Conservation (phyloP, 108 stramenopile genomes). For the Cyclotella atomus region DNA sequence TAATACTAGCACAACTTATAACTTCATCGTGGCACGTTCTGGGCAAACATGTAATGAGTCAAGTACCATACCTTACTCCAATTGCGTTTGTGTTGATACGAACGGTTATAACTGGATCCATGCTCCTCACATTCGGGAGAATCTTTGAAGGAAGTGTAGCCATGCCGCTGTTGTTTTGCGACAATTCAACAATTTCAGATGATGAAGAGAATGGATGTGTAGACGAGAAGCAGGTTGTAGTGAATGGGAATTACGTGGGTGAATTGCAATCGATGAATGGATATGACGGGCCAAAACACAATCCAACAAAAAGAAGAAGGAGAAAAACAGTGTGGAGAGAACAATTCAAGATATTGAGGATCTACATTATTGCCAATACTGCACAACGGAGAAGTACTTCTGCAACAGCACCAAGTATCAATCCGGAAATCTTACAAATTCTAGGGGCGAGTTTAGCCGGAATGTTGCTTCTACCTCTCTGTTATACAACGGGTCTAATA, state of each 20-base stretch:
- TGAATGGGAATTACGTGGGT: neutral
- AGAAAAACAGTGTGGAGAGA: too few relatives aligned
- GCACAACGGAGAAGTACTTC: neutral
- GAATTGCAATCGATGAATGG: neutral
- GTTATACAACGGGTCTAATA: constrained; percentile 40
- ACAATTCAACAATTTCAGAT: neutral
- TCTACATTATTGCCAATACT: too few relatives aligned
- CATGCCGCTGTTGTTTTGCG: constrained; percentile 32
- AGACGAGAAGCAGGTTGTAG: neutral
- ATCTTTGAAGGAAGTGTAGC: constrained; percentile 29
- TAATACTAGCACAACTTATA: constrained; percentile 26
- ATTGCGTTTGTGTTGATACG: constrained; percentile 28
- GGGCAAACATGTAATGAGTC: constrained; percentile 34
- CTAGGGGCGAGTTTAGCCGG: constrained; percentile 28
- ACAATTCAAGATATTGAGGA: neutral
- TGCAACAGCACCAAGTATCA: constrained; percentile 3
- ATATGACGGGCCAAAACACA: neutral
- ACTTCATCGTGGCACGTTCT: constrained; percentile 43
- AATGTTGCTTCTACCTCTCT: constrained; percentile 31
- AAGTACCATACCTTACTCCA: constrained; percentile 29
- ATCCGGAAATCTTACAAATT: constrained; percentile 31
- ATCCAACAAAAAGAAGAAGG: neutral
- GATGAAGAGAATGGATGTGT: neutral
- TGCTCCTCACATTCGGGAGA: constrained; percentile 24
- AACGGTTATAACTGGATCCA: constrained; percentile 11